Evolutionary conservation across 805 yeast species (phyloP).

Genomic region (Monosporozyma servazzii): DNA sequence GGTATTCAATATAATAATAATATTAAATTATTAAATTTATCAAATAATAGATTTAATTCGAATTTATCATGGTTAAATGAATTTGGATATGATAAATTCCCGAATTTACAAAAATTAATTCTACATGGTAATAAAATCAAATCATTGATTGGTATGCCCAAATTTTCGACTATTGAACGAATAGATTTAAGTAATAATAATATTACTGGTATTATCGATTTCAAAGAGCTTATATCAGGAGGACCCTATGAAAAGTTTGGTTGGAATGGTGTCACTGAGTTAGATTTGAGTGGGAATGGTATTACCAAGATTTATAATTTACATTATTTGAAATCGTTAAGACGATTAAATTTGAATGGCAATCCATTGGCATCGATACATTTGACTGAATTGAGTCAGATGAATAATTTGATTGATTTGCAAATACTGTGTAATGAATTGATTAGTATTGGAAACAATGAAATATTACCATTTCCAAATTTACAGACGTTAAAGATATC

Average conservation of each 20-base stretch:
- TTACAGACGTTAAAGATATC: neutral
- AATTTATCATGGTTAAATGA: neutral
- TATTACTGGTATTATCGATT: slow-evolving; percentile 7
- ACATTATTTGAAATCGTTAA: slow-evolving; percentile 11
- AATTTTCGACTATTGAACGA: slow-evolving; percentile 6
- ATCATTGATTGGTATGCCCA: neutral
- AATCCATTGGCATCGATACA: slow-evolving; percentile 15
- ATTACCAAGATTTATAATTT: slow-evolving; percentile 19
- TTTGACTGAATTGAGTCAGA: too few species aligned
- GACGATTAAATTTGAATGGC: slow-evolving; percentile 16
- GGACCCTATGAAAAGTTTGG: slow-evolving; percentile 5
- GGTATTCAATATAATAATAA: neutral
- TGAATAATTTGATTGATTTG: neutral
- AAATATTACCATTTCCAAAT: neutral
- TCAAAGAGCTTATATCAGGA: slow-evolving; percentile 11
- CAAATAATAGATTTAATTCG: neutral
- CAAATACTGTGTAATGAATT: neutral
- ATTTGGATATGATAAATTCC: slow-evolving; percentile 5
- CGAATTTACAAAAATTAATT: slow-evolving; percentile 15
- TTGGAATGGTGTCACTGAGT: slow-evolving; percentile 16
- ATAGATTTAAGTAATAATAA: slow-evolving; percentile 10
- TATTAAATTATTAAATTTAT: neutral
- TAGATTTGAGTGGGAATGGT: slow-evolving; percentile 19
- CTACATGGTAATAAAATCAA: slow-evolving; percentile 16
- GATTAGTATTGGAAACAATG: neutral